Percentiles rank a stretch among this genome's conserved stretches.
Conservation (phyloP, 2,329 filamentous ascomycete species). For the Chaetomiaceae sp. region DNA sequence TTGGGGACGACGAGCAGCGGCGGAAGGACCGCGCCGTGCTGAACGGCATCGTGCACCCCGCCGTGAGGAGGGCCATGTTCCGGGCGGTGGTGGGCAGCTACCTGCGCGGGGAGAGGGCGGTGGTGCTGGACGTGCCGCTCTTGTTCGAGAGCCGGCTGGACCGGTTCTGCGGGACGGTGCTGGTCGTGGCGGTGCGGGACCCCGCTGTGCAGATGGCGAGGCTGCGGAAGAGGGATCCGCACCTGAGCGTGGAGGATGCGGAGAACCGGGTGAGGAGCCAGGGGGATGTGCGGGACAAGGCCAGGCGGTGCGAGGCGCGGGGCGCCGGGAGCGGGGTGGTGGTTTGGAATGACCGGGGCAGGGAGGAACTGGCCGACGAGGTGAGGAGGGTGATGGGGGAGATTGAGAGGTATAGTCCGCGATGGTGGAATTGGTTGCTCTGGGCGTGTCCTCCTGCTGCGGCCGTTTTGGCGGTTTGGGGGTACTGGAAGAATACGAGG, state of each 20-base stretch:
- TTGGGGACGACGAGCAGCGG: conserved; percentile 70
- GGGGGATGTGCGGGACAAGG: conserved; percentile 80
- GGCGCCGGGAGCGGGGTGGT: conserved; percentile 65
- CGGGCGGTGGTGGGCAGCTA: conserved; percentile 69
- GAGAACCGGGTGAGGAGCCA: conserved; percentile 82
- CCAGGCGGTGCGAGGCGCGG: conserved; percentile 64
- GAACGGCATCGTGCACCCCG: conserved; percentile 90
- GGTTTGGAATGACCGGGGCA: conserved; percentile 83
- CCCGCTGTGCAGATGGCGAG: conserved; percentile 77
- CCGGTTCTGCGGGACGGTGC: conserved; percentile 73
- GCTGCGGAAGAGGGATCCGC: conserved; percentile 68
- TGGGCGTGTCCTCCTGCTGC: conserved; percentile 71
- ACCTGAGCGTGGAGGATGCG: conserved; percentile 80
- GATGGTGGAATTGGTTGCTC: conserved; percentile 78
- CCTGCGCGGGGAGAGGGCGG: conserved; percentile 73
- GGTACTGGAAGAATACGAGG: conserved; percentile 65
- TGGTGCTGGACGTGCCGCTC: conserved; percentile 86
- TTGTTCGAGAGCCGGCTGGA: conserved; percentile 89
- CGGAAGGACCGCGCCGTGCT: conserved; percentile 69
- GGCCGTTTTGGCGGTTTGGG: conserved; percentile 63
- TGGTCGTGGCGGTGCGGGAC: conserved; percentile 82
- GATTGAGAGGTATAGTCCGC: conserved; percentile 60
- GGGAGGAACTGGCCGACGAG: conserved; percentile 63
- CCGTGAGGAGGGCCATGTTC: conserved; percentile 79
- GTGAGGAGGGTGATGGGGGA: conserved; percentile 61